phyloP scores from a whole-genome alignment of 768 basidiomycete genomes.

The Auriscalpium vulgare region DNA sequence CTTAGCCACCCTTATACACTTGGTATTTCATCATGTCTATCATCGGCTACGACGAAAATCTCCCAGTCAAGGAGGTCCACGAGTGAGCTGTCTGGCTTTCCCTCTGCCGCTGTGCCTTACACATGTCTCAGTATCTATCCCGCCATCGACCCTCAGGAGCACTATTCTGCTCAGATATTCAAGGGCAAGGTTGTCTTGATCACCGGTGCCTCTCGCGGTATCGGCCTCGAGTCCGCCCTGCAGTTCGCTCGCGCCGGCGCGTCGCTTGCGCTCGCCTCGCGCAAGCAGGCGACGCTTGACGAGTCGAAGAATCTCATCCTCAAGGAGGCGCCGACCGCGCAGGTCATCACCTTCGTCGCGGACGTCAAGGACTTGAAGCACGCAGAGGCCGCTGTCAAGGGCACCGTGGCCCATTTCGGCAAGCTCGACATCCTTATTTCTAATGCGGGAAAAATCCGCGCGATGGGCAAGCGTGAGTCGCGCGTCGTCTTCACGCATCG shows the following conservation, averaged over 20 bases:
- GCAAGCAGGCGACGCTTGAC: slow-evolving; percentile 8
- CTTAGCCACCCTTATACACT: too few relatives aligned
- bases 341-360: slow-evolving; percentile 6
- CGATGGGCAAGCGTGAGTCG: background rate
- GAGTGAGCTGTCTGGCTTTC: too few relatives aligned
- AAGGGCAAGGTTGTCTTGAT: slow-evolving; percentile 15
- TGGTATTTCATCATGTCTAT: too few relatives aligned
- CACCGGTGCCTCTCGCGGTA: slow-evolving; percentile 15
- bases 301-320: slow-evolving; percentile 8
- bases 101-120: too few relatives aligned
- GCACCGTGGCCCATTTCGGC: slow-evolving; percentile 16
- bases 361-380: slow-evolving; percentile 11
- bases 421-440: slow-evolving; percentile 16
- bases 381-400: slow-evolving; percentile 5
- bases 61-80: too few relatives aligned
- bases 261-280: slow-evolving; percentile 6
- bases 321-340: background rate
- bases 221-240: slow-evolving; percentile 12
- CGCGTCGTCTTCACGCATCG: background rate
- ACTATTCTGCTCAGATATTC: slow-evolving; percentile 3
- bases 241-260: slow-evolving; percentile 14
- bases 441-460: slow-evolving; percentile 3
- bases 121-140: background rate
- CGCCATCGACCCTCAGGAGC: background rate
- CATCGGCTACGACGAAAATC: too few relatives aligned